Conservation (phyloP, 1,139 yeast genomes). For the Dujonia santamariae region DNA sequence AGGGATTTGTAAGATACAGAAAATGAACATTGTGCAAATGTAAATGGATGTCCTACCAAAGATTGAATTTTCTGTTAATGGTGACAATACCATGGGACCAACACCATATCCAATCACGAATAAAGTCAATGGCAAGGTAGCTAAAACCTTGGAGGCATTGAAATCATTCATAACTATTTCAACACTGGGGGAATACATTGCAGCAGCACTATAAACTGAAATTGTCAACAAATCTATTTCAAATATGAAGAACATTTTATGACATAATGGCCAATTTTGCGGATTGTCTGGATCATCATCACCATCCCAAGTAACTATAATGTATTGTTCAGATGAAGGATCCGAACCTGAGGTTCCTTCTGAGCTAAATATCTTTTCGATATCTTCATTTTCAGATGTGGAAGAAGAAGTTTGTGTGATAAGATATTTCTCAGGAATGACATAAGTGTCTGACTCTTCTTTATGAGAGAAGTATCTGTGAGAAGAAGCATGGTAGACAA, state of each 20-base stretch:
- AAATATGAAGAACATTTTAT: slow-evolving; percentile 17
- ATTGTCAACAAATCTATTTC: slow-evolving; percentile 22
- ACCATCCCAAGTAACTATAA: slow-evolving; percentile 24
- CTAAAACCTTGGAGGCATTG: slow-evolving; percentile 38
- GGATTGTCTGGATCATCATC: slow-evolving; percentile 31
- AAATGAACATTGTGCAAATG: slow-evolving; percentile 25
- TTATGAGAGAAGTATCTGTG: slow-evolving; percentile 22
- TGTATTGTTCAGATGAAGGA: slow-evolving; percentile 1
- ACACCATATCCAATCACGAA: slow-evolving; percentile 54
- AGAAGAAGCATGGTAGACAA: slow-evolving; percentile 24
- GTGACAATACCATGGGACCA: slow-evolving; percentile 55
- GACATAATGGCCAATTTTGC: slow-evolving; percentile 22
- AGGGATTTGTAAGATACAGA: slow-evolving; percentile 32
- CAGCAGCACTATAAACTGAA: slow-evolving; percentile 26
- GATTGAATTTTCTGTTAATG: slow-evolving; percentile 46
- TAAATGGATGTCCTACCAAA: slow-evolving; percentile 53
- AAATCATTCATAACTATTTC: slow-evolving; percentile 40
- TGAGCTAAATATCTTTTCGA: not conserved
- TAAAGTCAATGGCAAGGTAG: slow-evolving; percentile 39
- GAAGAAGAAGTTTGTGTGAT: slow-evolving; percentile 6
- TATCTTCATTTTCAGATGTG: not conserved
- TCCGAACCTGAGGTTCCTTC: not conserved
- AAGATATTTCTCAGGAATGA: slow-evolving; percentile 30
- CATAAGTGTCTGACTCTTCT: slow-evolving; percentile 28
- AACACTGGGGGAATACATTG: slow-evolving; percentile 28